phyloP scores from a whole-genome alignment of 129 eudicot species.

The Calendula officinalis region DNA sequence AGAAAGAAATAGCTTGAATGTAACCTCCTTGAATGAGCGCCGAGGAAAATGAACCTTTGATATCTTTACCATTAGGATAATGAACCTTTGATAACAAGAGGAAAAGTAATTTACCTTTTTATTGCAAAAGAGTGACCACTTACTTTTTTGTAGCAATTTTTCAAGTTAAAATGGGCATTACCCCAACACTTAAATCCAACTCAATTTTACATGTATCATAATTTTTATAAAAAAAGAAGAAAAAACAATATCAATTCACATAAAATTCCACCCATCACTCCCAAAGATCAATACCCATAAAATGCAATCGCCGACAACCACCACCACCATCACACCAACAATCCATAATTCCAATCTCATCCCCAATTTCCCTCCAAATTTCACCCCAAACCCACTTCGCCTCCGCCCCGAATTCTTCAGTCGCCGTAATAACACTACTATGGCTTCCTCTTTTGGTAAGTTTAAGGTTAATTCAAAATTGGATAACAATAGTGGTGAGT shows the following conservation, averaged over 20 bases:
- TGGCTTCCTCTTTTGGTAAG: conserved; percentile 38
- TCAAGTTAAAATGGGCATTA: no score
- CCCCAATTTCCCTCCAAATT: conserved; percentile 38
- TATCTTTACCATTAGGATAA: no score
- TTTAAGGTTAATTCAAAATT: conserved; percentile 40
- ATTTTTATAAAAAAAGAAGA: no score
- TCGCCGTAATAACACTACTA: conserved; percentile 28
- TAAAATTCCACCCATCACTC: conserved; percentile 14
- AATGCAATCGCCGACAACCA: conserved; percentile 53
- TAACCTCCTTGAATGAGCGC: no score
- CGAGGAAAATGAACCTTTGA: no score
- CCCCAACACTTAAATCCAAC: no score
- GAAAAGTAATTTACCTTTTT: no score
- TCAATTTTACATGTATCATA: no score
- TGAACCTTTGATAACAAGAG: no score
- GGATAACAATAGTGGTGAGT: conserved; percentile 27
- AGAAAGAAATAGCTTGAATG: no score
- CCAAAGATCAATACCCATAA: conserved; percentile 26
- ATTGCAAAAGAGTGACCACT: no score
- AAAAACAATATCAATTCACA: background rate
- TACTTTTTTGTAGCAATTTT: no score
- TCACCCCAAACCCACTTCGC: conserved; percentile 22
- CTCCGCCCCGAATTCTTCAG: conserved; percentile 18
- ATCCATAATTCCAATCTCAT: conserved; percentile 34
- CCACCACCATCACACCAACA: conserved; percentile 39